Percentiles rank a stretch among this genome's conserved stretches.
These are phyloP conservation scores for Chaetomium strumarium DNA, from an alignment of 2,329 filamentous ascomycete species.

Conservation along the genomic window DNA sequence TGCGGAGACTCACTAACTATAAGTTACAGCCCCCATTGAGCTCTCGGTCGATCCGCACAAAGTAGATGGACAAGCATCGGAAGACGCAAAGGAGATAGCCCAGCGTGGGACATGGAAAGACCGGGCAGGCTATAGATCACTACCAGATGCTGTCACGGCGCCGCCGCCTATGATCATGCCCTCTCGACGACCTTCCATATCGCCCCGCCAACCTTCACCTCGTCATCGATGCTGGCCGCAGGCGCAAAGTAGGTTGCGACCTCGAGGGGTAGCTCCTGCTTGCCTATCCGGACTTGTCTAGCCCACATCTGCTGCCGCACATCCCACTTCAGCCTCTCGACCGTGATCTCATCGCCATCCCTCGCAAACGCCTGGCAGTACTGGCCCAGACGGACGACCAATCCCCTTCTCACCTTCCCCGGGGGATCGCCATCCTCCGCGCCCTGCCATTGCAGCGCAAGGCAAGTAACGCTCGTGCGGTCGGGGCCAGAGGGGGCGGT, in stretches of 20 bases:
- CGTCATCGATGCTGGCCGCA: conserved; percentile 6
- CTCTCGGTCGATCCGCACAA: no score
- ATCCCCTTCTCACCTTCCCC: conserved; percentile 6
- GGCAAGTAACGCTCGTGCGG: conserved; percentile 21
- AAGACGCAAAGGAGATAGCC: no score
- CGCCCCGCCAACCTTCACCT: conserved; percentile 5
- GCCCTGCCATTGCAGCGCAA: conserved; percentile 38
- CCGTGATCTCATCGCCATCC: conserved; percentile 4
- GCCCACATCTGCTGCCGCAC: conserved; percentile 3
- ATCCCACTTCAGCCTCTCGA: conserved; percentile 15
- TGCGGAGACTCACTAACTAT: no score
- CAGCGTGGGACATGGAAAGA: background rate
- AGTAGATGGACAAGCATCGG: no score
- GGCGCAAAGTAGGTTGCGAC: conserved; percentile 10
- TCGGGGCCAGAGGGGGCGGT: conserved; percentile 12
- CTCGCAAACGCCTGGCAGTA: conserved; percentile 16
- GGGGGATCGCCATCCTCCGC: background rate
- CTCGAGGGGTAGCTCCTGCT: conserved; percentile 8
- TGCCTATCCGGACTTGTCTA: conserved; percentile 4
- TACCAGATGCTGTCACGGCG: no score
- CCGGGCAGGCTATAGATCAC: no score
- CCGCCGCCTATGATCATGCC: background rate
- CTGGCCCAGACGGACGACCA: conserved; percentile 16
- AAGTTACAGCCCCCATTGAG: no score
- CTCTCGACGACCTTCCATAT: conserved; percentile 24